Conservation (phyloP, 306 rosid genomes). For the Lotus japonicus region DNA sequence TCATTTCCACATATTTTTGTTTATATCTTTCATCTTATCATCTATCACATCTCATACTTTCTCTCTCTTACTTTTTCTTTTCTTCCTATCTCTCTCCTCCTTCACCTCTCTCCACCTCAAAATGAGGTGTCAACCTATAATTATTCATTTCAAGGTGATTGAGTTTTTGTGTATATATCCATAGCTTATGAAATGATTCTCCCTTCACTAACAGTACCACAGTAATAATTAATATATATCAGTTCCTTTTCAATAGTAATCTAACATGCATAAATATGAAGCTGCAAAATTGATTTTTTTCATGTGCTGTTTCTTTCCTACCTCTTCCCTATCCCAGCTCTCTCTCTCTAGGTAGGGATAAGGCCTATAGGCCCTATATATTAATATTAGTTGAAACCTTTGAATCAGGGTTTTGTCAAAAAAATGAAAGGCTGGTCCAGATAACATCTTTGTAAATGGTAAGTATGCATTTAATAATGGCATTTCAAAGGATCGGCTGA, state of each 20-base stretch:
- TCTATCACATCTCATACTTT: too few species aligned
- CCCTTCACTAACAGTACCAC: not conserved
- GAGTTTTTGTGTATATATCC: too few species aligned
- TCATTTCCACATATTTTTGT: too few species aligned
- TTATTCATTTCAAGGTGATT: too few species aligned
- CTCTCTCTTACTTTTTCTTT: too few species aligned
- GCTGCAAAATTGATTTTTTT: not conserved
- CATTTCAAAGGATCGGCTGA: not conserved
- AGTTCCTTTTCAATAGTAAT: conserved; percentile 4
- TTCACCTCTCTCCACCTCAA: too few species aligned
- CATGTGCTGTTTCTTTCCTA: not conserved
- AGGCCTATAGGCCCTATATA: not conserved
- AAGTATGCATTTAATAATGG: conserved; percentile 6
- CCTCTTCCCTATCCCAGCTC: not conserved
- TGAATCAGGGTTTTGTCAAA: conserved; percentile 16
- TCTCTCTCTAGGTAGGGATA: not conserved
- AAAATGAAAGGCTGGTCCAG: conserved; percentile 13
- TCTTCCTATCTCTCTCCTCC: too few species aligned
- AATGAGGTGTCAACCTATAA: too few species aligned
- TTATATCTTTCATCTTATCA: too few species aligned
- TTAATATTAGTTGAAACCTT: conserved; percentile 25
- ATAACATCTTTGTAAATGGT: not conserved
- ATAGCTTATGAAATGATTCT: too few species aligned
- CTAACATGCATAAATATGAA: not conserved
- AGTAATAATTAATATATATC: not conserved